Percentiles rank a stretch among this genome's conserved stretches.
phyloP scores from a whole-genome alignment of 257 asterid species.

The Capsicum baccatum region DNA sequence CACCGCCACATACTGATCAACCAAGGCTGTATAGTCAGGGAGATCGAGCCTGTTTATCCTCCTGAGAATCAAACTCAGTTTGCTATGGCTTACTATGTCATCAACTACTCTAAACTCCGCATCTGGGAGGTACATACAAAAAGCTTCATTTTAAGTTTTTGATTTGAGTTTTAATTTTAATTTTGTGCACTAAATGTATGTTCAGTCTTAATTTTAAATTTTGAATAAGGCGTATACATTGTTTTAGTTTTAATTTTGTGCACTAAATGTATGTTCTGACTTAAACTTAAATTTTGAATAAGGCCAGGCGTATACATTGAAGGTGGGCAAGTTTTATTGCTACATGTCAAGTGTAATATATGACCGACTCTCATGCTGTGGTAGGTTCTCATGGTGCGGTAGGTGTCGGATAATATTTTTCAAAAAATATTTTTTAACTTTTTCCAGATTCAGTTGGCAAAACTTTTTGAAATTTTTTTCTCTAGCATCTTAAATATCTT shows the following conservation, averaged over 20 bases:
- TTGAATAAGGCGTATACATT: background rate
- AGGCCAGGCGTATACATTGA: background rate
- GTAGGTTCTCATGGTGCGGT: too few species aligned
- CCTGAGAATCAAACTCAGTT: slow-evolving; percentile 14
- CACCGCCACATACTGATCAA: background rate
- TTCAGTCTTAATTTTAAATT: background rate
- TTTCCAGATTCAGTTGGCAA: too few species aligned
- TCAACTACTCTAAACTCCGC: slow-evolving; percentile 29
- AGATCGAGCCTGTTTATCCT: slow-evolving; percentile 27
- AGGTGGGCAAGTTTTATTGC: background rate
- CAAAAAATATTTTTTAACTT: too few species aligned
- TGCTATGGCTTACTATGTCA: slow-evolving; percentile 28
- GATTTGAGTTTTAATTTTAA: background rate
- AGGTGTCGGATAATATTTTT: too few species aligned
- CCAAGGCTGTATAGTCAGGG: slow-evolving; percentile 26
- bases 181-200: background rate
- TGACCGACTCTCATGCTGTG: too few species aligned
- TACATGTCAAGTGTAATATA: background rate
- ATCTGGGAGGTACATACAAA: background rate
- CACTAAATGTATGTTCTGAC: background rate
- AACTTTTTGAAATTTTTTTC: too few species aligned
- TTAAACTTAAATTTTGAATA: background rate
- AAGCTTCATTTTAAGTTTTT: background rate
- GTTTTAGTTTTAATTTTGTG: background rate
- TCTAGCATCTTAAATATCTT: too few species aligned